Percentiles rank a stretch among this genome's conserved stretches.
Conservation (phyloP, 768 basidiomycete species). For the Boletus vermiculosoides region DNA sequence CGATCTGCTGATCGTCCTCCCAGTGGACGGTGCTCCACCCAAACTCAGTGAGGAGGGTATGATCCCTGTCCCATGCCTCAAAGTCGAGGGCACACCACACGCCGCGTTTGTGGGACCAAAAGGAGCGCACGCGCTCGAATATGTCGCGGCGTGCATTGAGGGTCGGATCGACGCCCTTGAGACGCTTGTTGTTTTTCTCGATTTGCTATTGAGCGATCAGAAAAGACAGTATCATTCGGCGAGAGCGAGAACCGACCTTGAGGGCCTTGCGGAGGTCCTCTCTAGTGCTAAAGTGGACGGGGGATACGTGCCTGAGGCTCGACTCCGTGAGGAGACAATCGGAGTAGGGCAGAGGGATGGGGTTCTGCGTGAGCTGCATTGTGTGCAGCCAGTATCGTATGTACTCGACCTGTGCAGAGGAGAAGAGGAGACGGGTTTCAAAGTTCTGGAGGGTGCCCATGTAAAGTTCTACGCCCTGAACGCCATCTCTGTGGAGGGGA, state of each 20-base stretch:
- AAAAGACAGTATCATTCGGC: neutral
- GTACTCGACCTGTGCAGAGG: constrained; percentile 84
- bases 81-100: constrained; percentile 80
- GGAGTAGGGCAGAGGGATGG: constrained; percentile 73
- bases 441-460: constrained; percentile 74
- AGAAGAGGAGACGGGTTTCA: constrained; percentile 77
- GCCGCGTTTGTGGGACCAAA: constrained; percentile 63
- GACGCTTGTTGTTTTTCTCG: constrained; percentile 75
- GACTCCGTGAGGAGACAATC: constrained; percentile 67
- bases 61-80: constrained; percentile 80
- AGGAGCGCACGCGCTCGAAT: constrained; percentile 66
- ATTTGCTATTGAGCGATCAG: constrained; percentile 49
- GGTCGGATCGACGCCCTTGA: constrained; percentile 60
- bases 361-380: constrained; percentile 60
- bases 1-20: constrained; percentile 48
- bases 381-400: constrained; percentile 80
- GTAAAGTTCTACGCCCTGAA: constrained; percentile 68
- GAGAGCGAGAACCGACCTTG: constrained; percentile 45
- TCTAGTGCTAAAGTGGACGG: constrained; percentile 54
- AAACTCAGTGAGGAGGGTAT: constrained; percentile 73
- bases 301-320: constrained; percentile 56
- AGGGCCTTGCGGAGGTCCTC: constrained; percentile 54
- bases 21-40: constrained; percentile 69
- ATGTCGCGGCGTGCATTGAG: constrained; percentile 55
- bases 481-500: constrained; percentile 63